Base-by-base conservation (phyloP, 1,284 basidiomycete genomes). In the Ustilago vetiveriae region DNA sequence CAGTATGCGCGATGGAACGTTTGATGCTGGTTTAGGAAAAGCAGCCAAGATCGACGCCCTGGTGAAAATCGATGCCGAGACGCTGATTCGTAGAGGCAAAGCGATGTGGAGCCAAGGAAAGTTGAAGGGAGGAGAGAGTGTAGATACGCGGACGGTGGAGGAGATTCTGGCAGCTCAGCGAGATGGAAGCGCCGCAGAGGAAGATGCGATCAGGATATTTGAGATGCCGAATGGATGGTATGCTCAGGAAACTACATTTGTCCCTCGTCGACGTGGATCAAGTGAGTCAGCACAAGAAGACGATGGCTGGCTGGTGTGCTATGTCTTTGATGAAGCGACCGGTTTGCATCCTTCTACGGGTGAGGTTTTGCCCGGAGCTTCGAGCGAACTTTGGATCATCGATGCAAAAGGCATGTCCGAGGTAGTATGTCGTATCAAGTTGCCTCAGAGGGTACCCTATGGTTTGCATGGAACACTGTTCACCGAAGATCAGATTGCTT, bases 31-130 rank as follows among this genome's bases (percentile, higher is more conserved):
- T 2, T 42, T 77, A 21, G 71, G 74, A n/a, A 83, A 84, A n/a
- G 84, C 84, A 2, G 84, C 84, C 9, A 85, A 85, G 70, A 84
- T 85, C 30, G 85, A 86, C 59, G 84, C 83, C 42, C 59, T 86
- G 26, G 84, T 84, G 66, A 85, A 85, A 73, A 43, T 85, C 19
- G 81, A 86, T 60, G 83, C 83, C 5, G 44, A 77, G 24, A 58
- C 65, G 9, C 75, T 85, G 30, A 79, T 84, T 8, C 47, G 30
- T 3, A 58, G 53, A 24, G 84, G 84, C 1, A 65, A 67, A 41
- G 49, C 76, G 37, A 75, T 75, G 13, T 49, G 73, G 52, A 63
- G 64, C 30, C 78, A 70, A 13, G 58, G 74, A 22, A 49, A 64
- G 23, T 41, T 66, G n/a, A 32, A 24, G 23, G 52, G 56, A 13